Conservation (phyloP, 2,329 filamentous ascomycete genomes). For the Leptographium wingfieldii region DNA sequence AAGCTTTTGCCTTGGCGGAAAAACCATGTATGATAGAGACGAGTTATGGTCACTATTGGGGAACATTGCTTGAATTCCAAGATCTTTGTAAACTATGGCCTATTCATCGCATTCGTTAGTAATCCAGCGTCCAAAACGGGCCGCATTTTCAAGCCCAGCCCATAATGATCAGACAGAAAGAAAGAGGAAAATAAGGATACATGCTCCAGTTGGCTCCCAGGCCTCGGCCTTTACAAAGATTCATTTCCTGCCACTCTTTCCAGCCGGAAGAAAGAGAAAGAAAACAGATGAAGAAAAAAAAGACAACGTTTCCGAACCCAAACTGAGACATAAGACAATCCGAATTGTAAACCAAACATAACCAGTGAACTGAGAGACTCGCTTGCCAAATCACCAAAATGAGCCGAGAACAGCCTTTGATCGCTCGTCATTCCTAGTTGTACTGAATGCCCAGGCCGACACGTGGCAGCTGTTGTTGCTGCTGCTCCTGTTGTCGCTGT, state of each 20-base stretch:
- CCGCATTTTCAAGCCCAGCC: neutral
- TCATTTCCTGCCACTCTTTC: neutral
- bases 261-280: neutral
- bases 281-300: neutral
- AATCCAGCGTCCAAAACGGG: neutral
- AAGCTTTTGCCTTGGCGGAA: neutral
- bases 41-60: neutral
- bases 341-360: neutral
- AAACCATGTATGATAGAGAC: too few relatives aligned
- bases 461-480: slow-evolving; percentile 14
- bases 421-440: neutral
- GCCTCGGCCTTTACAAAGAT: neutral
- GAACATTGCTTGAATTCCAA: neutral
- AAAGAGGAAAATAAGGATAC: neutral
- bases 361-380: neutral
- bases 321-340: neutral
- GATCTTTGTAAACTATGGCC: neutral
- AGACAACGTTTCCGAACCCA: neutral
- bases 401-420: neutral
- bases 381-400: neutral
- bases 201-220: neutral
- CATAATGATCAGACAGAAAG: neutral
- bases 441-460: slow-evolving; percentile 37
- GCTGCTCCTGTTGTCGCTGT: slow-evolving; percentile 1
- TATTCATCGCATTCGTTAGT: neutral